Evolutionary conservation across 768 basidiomycete genomes (phyloP).

Genomic region (Tubosaeta sp.): DNA sequence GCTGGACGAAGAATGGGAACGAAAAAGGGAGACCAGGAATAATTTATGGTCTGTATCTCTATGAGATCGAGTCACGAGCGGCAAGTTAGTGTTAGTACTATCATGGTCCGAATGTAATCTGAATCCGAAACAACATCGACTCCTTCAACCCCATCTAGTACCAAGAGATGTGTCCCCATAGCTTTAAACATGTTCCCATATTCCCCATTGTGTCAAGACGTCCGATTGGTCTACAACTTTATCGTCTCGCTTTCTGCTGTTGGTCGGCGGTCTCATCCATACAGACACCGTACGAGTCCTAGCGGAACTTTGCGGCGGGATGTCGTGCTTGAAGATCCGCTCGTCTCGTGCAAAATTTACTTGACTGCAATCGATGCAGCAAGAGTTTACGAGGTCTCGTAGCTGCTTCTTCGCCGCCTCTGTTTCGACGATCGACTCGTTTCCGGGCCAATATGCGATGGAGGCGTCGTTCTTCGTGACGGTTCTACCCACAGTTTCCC

Average conservation of each 20-base stretch:
- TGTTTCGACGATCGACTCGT: neutral
- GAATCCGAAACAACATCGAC: no score
- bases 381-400: constrained; percentile 13
- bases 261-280: constrained; percentile 1
- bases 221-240: constrained; percentile 2
- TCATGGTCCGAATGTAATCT: no score
- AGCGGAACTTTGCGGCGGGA: constrained; percentile 1
- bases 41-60: constrained; percentile 11
- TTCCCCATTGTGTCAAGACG: constrained; percentile 17
- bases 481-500: neutral
- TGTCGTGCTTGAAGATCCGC: constrained; percentile 9
- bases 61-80: constrained; percentile 1
- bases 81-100: no score
- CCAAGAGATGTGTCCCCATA: neutral
- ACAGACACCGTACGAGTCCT: neutral
- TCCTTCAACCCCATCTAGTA: no score
- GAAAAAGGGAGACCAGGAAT: constrained; percentile 4
- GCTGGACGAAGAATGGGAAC: constrained; percentile 16
- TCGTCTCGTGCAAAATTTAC: constrained; percentile 4
- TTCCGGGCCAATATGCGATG: constrained; percentile 17
- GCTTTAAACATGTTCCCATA: constrained; percentile 16
- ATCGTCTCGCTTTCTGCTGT: neutral
- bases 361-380: constrained; percentile 25
- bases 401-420: constrained; percentile 6
- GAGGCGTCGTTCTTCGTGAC: constrained; percentile 1